Conservation (phyloP, 2,329 filamentous ascomycete species). For the Scedosporium apiospermum region DNA sequence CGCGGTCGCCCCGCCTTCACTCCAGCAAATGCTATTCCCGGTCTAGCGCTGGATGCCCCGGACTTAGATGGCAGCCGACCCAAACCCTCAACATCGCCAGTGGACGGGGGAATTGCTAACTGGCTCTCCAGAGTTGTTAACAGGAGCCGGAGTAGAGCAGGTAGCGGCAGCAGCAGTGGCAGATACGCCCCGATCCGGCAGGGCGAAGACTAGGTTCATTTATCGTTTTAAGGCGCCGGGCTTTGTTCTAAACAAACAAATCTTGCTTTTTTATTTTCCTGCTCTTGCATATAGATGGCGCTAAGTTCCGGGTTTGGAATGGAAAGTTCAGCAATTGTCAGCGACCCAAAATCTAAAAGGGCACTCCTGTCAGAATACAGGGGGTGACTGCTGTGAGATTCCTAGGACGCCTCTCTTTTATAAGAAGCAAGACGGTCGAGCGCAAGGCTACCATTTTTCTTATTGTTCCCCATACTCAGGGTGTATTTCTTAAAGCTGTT, state of each 20-base stretch:
- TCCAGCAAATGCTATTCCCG: slow-evolving; percentile 63
- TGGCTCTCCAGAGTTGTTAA: slow-evolving; percentile 36
- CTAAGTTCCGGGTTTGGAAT: background rate
- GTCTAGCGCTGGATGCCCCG: slow-evolving; percentile 66
- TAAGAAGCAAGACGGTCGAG: background rate
- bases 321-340: background rate
- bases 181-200: slow-evolving; percentile 32
- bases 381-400: no score
- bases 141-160: slow-evolving; percentile 23
- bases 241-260: background rate
- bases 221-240: background rate
- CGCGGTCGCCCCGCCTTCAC: slow-evolving; percentile 44
- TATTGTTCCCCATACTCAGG: background rate
- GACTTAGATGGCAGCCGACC: slow-evolving; percentile 40
- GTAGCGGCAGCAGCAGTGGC: slow-evolving; percentile 26
- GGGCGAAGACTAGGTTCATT: slow-evolving; percentile 20
- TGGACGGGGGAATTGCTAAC: slow-evolving; percentile 32
- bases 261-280: background rate
- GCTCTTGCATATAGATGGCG: slow-evolving; percentile 29
- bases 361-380: background rate
- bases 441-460: background rate
- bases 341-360: background rate
- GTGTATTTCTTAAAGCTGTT: background rate
- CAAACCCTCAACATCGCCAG: slow-evolving; percentile 28
- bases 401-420: background rate